phyloP scores from a whole-genome alignment of 805 yeast species.

The Pichia insulana region DNA sequence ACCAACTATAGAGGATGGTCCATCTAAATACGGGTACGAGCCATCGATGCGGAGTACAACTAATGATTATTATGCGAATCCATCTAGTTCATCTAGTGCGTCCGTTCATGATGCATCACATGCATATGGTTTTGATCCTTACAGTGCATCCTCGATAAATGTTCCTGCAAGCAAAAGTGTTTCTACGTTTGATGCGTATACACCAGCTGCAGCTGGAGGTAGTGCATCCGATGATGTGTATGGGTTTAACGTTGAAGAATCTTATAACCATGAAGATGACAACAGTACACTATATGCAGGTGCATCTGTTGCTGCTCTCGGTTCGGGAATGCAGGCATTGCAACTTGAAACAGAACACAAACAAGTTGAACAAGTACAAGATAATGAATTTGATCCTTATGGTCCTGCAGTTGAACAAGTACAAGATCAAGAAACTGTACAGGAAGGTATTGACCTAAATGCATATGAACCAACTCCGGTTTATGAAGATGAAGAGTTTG shows the following conservation, averaged over 20 bases:
- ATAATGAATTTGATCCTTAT: slow-evolving; percentile 17
- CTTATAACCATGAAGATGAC: neutral
- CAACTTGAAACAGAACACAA: slow-evolving; percentile 8
- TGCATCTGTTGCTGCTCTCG: neutral
- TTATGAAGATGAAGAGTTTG: slow-evolving; percentile 23
- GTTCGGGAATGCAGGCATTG: slow-evolving; percentile 7
- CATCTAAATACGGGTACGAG: slow-evolving; percentile 1
- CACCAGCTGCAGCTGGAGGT: slow-evolving; percentile 5
- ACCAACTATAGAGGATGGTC: slow-evolving; percentile 1
- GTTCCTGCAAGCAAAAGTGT: slow-evolving; percentile 1
- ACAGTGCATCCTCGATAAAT: slow-evolving; percentile 12
- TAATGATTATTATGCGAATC: slow-evolving; percentile 11
- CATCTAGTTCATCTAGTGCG: slow-evolving; percentile 12
- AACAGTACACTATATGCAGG: neutral
- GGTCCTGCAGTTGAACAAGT: slow-evolving; percentile 17
- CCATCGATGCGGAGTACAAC: slow-evolving; percentile 6
- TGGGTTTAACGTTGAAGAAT: slow-evolving; percentile 1
- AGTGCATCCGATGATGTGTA: slow-evolving; percentile 1
- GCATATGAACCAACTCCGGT: slow-evolving; percentile 19
- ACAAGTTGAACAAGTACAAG: slow-evolving; percentile 7
- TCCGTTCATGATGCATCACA: neutral
- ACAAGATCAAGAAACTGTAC: slow-evolving; percentile 6
- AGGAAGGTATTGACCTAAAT: slow-evolving; percentile 19
- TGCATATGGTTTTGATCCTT: slow-evolving; percentile 14
- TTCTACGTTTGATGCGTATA: slow-evolving; percentile 24